Evolutionary conservation across 441 rosid species (phyloP).

Genomic region (Croton laevigatus): DNA sequence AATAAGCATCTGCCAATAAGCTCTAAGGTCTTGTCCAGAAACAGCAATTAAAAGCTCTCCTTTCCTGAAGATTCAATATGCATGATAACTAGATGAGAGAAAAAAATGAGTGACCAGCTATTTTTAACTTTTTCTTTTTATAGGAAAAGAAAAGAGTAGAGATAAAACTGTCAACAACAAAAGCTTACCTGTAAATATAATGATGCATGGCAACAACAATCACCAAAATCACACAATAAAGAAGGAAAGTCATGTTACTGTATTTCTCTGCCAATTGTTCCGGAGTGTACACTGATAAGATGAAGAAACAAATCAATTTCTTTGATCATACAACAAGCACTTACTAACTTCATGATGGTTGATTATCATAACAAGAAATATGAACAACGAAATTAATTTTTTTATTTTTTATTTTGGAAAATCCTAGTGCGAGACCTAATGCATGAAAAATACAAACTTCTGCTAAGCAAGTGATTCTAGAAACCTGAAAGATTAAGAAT

Average conservation of each 20-base stretch:
- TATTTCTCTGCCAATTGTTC: constrained; percentile 95
- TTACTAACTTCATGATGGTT: neutral
- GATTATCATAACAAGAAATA: neutral
- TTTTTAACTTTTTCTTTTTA: neutral
- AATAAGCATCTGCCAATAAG: constrained; percentile 81
- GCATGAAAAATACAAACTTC: neutral
- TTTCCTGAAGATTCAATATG: constrained; percentile 50
- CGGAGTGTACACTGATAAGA: constrained; percentile 78
- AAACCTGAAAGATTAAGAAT: neutral
- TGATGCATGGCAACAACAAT: constrained; percentile 69
- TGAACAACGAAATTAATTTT: too few species aligned
- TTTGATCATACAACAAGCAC: constrained; percentile 4
- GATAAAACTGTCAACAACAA: constrained; percentile 3
- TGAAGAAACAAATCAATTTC: neutral
- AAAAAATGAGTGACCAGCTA: neutral
- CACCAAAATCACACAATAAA: constrained; percentile 74
- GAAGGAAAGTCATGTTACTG: constrained; percentile 76
- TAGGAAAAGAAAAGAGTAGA: neutral
- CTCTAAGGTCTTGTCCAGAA: constrained; percentile 72
- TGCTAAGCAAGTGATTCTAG: neutral
- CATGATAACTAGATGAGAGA: constrained; percentile 16
- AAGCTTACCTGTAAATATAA: constrained; percentile 65
- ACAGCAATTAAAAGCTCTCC: constrained; percentile 69
- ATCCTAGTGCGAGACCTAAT: neutral
- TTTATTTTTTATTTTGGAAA: neutral